phyloP scores from a whole-genome alignment of 75 land plant genomes.

The Picea glauca region DNA sequence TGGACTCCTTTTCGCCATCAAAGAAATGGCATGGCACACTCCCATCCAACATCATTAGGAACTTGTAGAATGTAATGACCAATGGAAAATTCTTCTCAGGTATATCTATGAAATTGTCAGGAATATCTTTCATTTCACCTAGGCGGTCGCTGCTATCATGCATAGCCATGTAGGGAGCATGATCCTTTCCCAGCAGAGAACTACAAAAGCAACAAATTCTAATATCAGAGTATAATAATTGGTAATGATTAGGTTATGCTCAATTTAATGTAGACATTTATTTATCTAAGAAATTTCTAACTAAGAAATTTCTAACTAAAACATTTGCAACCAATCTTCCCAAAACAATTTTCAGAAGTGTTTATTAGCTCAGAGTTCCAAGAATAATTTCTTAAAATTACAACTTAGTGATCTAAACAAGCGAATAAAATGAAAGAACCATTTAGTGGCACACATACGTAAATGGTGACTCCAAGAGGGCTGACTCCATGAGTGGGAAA shows the following conservation, averaged over 20 bases:
- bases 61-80: conserved; percentile 52
- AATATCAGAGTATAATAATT: background rate
- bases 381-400: background rate
- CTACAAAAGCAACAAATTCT: background rate
- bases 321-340: background rate
- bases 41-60: conserved; percentile 61
- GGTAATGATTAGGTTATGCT: background rate
- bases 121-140: conserved; percentile 27
- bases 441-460: too few relatives aligned
- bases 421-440: background rate
- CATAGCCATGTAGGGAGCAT: conserved; percentile 11
- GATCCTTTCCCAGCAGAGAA: conserved; percentile 7
- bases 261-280: background rate
- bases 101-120: conserved; percentile 38
- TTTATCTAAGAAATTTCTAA: too few relatives aligned
- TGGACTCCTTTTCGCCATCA: conserved; percentile 1
- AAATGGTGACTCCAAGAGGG: too few relatives aligned
- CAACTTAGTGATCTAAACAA: too few relatives aligned
- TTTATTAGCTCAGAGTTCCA: background rate
- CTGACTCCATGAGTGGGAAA: too few relatives aligned
- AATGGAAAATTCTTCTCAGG: conserved; percentile 33
- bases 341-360: background rate
- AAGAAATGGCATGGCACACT: conserved; percentile 8
- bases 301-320: too few relatives aligned
- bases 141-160: conserved; percentile 24